Conservation (phyloP, 805 yeast genomes). For the Metschnikowia lochheadii region DNA sequence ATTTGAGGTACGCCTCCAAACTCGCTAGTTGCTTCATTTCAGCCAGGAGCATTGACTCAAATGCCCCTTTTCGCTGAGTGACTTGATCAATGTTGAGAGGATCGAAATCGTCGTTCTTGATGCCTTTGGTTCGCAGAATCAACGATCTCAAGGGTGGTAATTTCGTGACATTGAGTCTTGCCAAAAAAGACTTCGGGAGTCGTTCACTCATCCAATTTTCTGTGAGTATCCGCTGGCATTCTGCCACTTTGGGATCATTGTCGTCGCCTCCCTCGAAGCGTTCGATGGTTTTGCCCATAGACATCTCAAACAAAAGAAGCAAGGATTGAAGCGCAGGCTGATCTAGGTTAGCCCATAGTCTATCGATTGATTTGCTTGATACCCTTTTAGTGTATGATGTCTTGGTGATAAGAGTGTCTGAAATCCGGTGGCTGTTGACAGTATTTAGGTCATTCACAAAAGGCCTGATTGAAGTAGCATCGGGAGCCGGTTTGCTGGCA, state of each 20-base stretch:
- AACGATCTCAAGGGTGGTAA: slow-evolving; percentile 17
- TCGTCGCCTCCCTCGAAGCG: slow-evolving; percentile 9
- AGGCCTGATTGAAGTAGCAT: neutral
- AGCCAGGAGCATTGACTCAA: slow-evolving; percentile 38
- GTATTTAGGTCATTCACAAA: neutral
- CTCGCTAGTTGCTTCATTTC: slow-evolving; percentile 36
- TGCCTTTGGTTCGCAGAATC: slow-evolving; percentile 12
- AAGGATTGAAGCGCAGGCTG: slow-evolving; percentile 9
- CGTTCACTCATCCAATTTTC: slow-evolving; percentile 15
- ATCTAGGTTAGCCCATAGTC: slow-evolving; percentile 15
- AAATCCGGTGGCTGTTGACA: neutral
- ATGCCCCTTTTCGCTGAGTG: slow-evolving; percentile 8
- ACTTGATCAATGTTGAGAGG: slow-evolving; percentile 16
- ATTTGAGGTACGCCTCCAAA: slow-evolving; percentile 24
- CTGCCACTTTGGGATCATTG: slow-evolving; percentile 9
- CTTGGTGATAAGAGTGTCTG: slow-evolving; percentile 1
- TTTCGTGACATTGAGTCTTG: slow-evolving; percentile 16
- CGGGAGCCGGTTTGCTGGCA: neutral
- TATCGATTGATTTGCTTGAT: slow-evolving; percentile 14
- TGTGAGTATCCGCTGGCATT: slow-evolving; percentile 15
- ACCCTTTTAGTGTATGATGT: slow-evolving; percentile 10
- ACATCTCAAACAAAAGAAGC: slow-evolving; percentile 9
- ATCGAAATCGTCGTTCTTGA: slow-evolving; percentile 7
- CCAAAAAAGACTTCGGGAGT: slow-evolving; percentile 13
- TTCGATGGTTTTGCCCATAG: slow-evolving; percentile 13